Evolutionary conservation across 2,329 filamentous ascomycete genomes (phyloP).

Genomic region (Fusarium vanettenii): DNA sequence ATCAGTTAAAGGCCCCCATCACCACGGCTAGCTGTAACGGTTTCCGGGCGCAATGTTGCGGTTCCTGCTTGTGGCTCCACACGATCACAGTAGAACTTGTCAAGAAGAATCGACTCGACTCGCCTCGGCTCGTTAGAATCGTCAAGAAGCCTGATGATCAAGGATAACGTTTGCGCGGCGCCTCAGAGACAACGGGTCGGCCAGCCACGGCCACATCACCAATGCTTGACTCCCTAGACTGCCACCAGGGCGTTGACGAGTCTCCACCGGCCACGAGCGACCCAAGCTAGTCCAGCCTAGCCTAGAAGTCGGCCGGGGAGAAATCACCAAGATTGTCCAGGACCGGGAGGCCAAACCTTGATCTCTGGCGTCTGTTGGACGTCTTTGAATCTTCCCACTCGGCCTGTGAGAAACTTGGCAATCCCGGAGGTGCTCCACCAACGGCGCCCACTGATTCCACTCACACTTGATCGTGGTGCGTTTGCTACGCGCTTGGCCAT

Average conservation of each 20-base stretch:
- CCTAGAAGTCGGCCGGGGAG: conserved; percentile 1
- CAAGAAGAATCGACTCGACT: neutral
- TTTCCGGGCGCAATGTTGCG: conserved; percentile 33
- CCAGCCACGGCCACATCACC: conserved; percentile 26
- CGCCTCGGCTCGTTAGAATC: neutral
- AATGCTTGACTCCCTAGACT: conserved; percentile 24
- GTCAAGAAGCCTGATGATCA: neutral
- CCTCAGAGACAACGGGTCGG: conserved; percentile 15
- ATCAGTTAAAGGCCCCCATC: conserved; percentile 19
- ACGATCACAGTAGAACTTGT: neutral
- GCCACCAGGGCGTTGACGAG: conserved; percentile 24
- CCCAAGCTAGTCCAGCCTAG: conserved; percentile 20
- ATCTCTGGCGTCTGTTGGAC: conserved; percentile 33
- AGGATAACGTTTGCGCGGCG: conserved; percentile 7
- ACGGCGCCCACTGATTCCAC: conserved; percentile 30
- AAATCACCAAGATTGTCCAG: conserved; percentile 31
- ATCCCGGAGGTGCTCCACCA: conserved; percentile 33
- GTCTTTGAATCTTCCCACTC: conserved; percentile 23
- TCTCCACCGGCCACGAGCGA: conserved; percentile 37
- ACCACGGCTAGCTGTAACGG: conserved; percentile 17
- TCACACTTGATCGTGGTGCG: conserved; percentile 38
- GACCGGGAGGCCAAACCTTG: conserved; percentile 26
- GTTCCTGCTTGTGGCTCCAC: conserved; percentile 30
- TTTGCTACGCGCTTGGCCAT: conserved; percentile 34
- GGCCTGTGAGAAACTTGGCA: conserved; percentile 25